phyloP scores from a whole-genome alignment of 768 basidiomycete genomes.

The Punctularia strigosozonata region DNA sequence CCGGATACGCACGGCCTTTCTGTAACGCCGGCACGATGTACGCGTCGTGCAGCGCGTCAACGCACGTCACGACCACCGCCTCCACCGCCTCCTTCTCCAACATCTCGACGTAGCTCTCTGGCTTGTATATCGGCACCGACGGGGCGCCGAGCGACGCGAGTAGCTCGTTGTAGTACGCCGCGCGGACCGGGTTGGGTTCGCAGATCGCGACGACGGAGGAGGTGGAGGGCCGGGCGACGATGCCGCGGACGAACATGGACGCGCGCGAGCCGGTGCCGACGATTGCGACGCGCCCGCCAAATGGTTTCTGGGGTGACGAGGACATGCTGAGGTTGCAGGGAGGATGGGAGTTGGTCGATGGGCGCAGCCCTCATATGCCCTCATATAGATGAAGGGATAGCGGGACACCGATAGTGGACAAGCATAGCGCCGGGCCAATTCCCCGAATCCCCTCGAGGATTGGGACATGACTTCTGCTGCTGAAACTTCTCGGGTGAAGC shows the following conservation, averaged over 20 bases:
- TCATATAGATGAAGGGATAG: neutral
- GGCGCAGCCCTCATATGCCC: neutral
- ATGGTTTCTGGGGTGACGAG: slow-evolving; percentile 8
- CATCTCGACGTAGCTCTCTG: slow-evolving; percentile 32
- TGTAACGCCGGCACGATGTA: slow-evolving; percentile 34
- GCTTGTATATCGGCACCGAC: slow-evolving; percentile 25
- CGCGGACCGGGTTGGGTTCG: slow-evolving; percentile 34
- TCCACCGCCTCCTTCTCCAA: slow-evolving; percentile 32
- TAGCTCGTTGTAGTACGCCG: slow-evolving; percentile 31
- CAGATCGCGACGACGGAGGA: slow-evolving; percentile 32
- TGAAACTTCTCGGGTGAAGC: too few relatives aligned
- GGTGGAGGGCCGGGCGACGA: slow-evolving; percentile 29
- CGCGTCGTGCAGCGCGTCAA: slow-evolving; percentile 34
- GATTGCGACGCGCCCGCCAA: slow-evolving; percentile 27
- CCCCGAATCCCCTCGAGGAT: too few relatives aligned
- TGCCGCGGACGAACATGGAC: slow-evolving; percentile 34
- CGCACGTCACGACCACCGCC: slow-evolving; percentile 35
- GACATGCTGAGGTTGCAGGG: slow-evolving; percentile 12
- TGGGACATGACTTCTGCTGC: too few relatives aligned
- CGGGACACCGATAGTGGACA: too few relatives aligned
- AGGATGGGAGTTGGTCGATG: neutral
- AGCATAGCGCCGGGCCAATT: too few relatives aligned
- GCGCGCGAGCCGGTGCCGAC: slow-evolving; percentile 31
- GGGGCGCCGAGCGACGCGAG: slow-evolving; percentile 26
- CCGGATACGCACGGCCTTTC: slow-evolving; percentile 24